These are phyloP conservation scores for Fusarium anguioides DNA, from an alignment of 2,329 filamentous ascomycete genomes.

Conservation along the genomic window DNA sequence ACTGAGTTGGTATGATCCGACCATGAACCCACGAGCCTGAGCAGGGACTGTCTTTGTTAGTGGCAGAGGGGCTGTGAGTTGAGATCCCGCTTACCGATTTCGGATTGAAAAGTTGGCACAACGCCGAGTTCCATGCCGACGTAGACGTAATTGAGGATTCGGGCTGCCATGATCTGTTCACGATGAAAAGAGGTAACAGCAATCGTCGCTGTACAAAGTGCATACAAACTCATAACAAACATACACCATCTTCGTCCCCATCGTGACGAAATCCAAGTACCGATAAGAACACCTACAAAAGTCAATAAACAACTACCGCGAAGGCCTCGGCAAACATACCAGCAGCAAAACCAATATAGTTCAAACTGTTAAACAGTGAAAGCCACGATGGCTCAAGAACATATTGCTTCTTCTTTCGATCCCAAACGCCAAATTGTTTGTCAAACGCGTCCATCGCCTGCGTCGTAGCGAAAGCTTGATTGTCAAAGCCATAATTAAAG, in stretches of 20 bases:
- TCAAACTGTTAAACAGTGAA: slow-evolving; percentile 52
- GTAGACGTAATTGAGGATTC: slow-evolving; percentile 42
- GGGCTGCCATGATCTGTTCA: slow-evolving; percentile 39
- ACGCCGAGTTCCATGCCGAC: slow-evolving; percentile 42
- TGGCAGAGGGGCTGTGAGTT: accelerated
- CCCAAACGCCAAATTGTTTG: slow-evolving; percentile 48
- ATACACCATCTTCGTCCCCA: slow-evolving; percentile 46
- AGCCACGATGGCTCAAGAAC: slow-evolving; percentile 48
- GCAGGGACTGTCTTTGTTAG: slow-evolving; percentile 38
- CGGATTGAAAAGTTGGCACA: slow-evolving; percentile 51
- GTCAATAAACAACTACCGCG: neutral
- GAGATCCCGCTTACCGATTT: slow-evolving; percentile 38
- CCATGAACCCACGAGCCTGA: slow-evolving; percentile 48
- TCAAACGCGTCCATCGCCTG: slow-evolving; percentile 53
- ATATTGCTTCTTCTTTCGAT: slow-evolving; percentile 41
- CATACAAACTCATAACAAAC: slow-evolving; percentile 52
- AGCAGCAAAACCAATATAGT: slow-evolving; percentile 50
- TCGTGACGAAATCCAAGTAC: slow-evolving; percentile 39
- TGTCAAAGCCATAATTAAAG: slow-evolving; percentile 56
- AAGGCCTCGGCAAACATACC: slow-evolving; percentile 23
- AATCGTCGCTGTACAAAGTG: slow-evolving; percentile 41
- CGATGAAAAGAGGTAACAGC: slow-evolving; percentile 28
- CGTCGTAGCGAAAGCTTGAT: slow-evolving; percentile 50
- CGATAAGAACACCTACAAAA: slow-evolving; percentile 34
- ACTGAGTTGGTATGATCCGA: slow-evolving; percentile 51